phyloP scores from a whole-genome alignment of 345 rosid genomes.

The Brassica carinata region DNA sequence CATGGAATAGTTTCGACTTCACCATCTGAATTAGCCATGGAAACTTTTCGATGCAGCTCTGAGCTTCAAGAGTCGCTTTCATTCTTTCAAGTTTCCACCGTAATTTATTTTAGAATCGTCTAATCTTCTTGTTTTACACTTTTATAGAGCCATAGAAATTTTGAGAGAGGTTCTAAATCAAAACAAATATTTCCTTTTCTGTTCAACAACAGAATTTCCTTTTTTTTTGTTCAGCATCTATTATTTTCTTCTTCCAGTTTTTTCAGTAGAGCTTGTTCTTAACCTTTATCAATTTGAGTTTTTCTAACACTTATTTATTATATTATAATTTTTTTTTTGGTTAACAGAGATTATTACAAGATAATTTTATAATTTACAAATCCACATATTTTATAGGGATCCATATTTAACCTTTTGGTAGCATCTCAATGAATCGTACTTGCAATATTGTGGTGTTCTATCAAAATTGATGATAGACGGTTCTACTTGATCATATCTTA shows the following conservation, averaged over 20 bases:
- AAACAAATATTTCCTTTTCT: background rate
- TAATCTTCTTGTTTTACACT: background rate
- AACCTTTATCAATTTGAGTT: no score
- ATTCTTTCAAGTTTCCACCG: background rate
- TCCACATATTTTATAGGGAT: no score
- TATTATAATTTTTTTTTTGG: no score
- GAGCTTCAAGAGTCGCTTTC: background rate
- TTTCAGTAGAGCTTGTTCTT: background rate
- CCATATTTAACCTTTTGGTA: no score
- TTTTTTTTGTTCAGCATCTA: background rate
- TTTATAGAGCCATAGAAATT: background rate
- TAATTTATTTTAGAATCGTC: background rate
- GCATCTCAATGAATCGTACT: no score
- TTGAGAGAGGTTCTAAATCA: background rate
- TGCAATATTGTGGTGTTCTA: no score
- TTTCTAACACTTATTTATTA: no score
- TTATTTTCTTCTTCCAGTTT: background rate
- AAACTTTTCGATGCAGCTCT: slow-evolving; percentile 6
- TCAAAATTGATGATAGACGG: no score
- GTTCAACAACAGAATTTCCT: background rate
- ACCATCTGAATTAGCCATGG: slow-evolving; percentile 36
- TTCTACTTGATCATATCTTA: no score
- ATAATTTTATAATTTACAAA: no score
- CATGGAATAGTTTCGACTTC: slow-evolving; percentile 24
- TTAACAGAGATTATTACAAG: no score